Percentiles rank a stretch among this genome's conserved stretches.
These are phyloP conservation scores for Epicoccum nigrum DNA, from an alignment of 2,329 filamentous ascomycete genomes.

Conservation along the genomic window DNA sequence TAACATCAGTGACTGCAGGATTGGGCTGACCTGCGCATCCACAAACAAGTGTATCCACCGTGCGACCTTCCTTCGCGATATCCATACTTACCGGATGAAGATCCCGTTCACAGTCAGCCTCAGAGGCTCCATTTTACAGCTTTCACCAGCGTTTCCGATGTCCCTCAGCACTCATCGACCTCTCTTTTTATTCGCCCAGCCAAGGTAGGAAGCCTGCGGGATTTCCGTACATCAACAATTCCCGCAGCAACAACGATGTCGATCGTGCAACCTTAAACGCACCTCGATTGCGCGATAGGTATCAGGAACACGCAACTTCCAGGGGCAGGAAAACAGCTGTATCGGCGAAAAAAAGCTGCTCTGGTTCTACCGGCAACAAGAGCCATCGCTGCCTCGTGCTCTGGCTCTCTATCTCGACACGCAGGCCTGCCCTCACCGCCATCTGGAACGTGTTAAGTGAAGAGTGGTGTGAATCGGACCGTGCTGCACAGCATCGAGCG, in stretches of 20 bases:
- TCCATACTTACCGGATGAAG: neutral
- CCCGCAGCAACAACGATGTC: slow-evolving; percentile 10
- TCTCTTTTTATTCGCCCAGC: no score
- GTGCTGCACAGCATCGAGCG: neutral
- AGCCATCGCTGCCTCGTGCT: slow-evolving; percentile 4
- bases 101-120: slow-evolving; percentile 5
- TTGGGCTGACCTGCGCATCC: slow-evolving; percentile 6
- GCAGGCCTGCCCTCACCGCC: slow-evolving; percentile 10
- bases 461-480: slow-evolving; percentile 13
- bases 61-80: neutral
- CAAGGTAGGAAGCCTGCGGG: neutral
- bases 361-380: no score
- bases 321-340: slow-evolving; percentile 9
- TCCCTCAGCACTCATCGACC: neutral
- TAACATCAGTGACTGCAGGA: no score
- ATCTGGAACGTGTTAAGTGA: slow-evolving; percentile 4
- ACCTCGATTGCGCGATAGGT: slow-evolving; percentile 13
- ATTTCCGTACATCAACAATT: slow-evolving; percentile 8
- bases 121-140: neutral
- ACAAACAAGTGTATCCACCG: slow-evolving; percentile 1
- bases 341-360: no score
- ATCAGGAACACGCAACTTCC: neutral
- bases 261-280: slow-evolving; percentile 20
- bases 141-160: neutral
- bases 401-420: slow-evolving; percentile 5